These are phyloP conservation scores for Beauveria brongniartii DNA, from an alignment of 2,329 filamentous ascomycete species.

Conservation along the genomic window DNA sequence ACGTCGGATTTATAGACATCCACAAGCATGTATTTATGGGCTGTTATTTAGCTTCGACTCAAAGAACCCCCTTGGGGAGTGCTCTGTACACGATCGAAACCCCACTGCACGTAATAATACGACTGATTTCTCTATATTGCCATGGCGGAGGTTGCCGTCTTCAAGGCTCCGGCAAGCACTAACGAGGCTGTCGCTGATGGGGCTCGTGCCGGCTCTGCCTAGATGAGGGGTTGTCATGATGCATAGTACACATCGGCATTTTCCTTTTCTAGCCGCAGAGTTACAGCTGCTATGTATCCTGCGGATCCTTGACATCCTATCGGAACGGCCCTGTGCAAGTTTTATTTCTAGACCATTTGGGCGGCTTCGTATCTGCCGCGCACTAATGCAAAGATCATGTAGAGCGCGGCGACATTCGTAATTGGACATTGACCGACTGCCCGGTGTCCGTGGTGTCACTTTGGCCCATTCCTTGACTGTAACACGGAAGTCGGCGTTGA, in stretches of 20 bases:
- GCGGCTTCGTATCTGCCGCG: not conserved
- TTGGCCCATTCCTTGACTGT: not conserved
- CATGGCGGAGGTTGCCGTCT: not conserved
- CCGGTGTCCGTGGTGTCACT: not conserved
- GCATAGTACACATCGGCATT: not conserved
- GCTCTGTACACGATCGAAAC: not conserved
- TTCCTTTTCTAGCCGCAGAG: not conserved
- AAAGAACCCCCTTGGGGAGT: not conserved
- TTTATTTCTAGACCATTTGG: not conserved
- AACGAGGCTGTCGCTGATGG: not conserved
- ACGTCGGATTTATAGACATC: not conserved
- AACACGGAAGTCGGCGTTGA: not conserved
- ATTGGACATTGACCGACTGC: not conserved
- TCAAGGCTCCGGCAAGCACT: not conserved
- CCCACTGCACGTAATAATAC: not conserved
- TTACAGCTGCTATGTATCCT: not conserved
- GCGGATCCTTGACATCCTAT: not conserved
- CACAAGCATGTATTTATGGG: not conserved
- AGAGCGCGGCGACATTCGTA: not conserved
- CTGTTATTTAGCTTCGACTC: not conserved
- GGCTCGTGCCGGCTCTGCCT: not conserved
- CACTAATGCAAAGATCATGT: not conserved
- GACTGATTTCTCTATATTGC: not conserved
- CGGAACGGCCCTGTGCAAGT: not conserved
- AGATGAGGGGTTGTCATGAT: not conserved